These are phyloP conservation scores for Phytophthora parvispora DNA, from an alignment of 352 stramenopile genomes.

Conservation along the genomic window DNA sequence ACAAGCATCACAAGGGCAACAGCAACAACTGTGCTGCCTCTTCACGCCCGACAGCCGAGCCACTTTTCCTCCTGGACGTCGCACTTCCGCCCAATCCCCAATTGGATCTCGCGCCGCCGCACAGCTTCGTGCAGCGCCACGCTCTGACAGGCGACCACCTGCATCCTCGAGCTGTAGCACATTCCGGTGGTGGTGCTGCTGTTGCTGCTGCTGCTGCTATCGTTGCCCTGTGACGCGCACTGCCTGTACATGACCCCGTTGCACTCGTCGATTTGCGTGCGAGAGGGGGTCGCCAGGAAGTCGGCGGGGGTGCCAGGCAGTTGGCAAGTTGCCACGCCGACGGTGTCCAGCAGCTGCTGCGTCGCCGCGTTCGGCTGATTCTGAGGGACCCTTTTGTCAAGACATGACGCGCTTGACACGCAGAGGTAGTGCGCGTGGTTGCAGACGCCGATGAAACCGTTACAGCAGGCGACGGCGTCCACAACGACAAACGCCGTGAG, in stretches of 20 bases:
- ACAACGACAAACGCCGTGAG: background rate
- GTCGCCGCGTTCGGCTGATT: constrained; percentile 13
- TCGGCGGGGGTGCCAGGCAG: background rate
- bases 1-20: no score
- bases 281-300: background rate
- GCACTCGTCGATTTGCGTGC: constrained; percentile 20
- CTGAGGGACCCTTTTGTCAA: background rate
- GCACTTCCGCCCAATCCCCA: constrained; percentile 25
- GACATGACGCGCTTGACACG: background rate
- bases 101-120: constrained; percentile 25
- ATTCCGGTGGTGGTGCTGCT: no score
- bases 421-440: constrained; percentile 8
- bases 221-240: no score
- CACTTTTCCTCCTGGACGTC: constrained; percentile 30
- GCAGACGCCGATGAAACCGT: constrained; percentile 27
- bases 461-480: constrained; percentile 17
- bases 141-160: constrained; percentile 31
- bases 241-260: constrained; percentile 26
- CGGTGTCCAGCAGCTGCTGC: constrained; percentile 4
- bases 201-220: no score
- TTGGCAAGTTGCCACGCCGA: constrained; percentile 4
- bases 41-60: constrained; percentile 30
- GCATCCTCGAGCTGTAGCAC: constrained; percentile 28
- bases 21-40: no score
- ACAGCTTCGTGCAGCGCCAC: constrained; percentile 15